Evolutionary conservation across 805 yeast species (phyloP).

Genomic region (Schizosaccharomyces lindneri): DNA sequence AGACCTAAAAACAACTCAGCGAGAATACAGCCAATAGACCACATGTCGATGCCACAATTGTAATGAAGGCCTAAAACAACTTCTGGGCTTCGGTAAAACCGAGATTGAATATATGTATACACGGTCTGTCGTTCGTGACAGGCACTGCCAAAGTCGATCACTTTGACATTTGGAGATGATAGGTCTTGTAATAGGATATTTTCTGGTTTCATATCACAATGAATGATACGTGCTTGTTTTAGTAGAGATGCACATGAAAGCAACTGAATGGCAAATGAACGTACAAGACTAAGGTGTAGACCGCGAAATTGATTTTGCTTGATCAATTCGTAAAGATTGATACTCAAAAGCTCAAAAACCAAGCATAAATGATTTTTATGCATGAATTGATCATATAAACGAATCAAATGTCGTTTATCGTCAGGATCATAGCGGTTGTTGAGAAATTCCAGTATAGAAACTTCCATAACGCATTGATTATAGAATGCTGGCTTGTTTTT

Average conservation of each 20-base stretch:
- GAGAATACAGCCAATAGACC: conserved; percentile 88
- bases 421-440: conserved; percentile 45
- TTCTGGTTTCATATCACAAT: conserved; percentile 93
- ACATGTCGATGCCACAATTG: conserved; percentile 80
- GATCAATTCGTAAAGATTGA: conserved; percentile 69
- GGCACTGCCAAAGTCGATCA: conserved; percentile 66
- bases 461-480: conserved; percentile 81
- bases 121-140: conserved; percentile 43
- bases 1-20: conserved; percentile 78
- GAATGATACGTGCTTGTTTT: conserved; percentile 65
- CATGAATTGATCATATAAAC: conserved; percentile 65
- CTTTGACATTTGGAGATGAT: conserved; percentile 44
- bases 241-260: conserved; percentile 58
- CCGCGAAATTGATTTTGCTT: conserved; percentile 90
- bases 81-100: conserved; percentile 89
- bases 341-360: conserved; percentile 71
- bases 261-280: conserved; percentile 54
- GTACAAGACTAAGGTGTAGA: conserved; percentile 49
- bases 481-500: conserved; percentile 77
- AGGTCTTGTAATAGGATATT: conserved; percentile 50
- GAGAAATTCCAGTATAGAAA: conserved; percentile 56
- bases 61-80: conserved; percentile 73
- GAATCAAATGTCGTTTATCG: conserved; percentile 50
- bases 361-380: conserved; percentile 82
- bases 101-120: conserved; percentile 82